Evolutionary conservation across 2,329 filamentous ascomycete genomes (phyloP).

Genomic region (Stachybotrys chartarum): DNA sequence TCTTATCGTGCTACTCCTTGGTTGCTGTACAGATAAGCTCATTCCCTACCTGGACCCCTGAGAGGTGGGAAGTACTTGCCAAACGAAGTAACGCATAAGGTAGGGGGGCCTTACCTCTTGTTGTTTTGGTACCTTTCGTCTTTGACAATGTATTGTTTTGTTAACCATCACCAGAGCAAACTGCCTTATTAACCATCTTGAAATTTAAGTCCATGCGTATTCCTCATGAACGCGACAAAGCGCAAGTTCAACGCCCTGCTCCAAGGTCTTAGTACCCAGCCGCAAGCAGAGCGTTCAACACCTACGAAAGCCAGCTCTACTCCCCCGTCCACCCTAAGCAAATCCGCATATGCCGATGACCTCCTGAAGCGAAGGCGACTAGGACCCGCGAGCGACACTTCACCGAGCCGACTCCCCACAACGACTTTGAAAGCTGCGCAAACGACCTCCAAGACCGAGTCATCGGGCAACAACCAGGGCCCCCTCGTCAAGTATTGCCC

Average conservation of each 20-base stretch:
- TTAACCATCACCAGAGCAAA: background rate
- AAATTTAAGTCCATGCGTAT: background rate
- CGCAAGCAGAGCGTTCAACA: conserved; percentile 2
- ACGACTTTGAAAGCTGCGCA: conserved; percentile 8
- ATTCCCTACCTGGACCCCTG: no score
- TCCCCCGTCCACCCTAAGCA: conserved; percentile 4
- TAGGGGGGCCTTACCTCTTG: no score
- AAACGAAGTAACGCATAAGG: no score
- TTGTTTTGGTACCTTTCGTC: no score
- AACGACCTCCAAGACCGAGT: conserved; percentile 14
- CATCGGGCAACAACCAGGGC: conserved; percentile 1
- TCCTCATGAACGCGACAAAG: conserved; percentile 66
- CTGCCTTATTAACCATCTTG: background rate
- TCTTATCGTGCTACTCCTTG: background rate
- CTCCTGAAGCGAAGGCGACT: conserved; percentile 48
- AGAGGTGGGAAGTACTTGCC: no score
- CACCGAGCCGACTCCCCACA: conserved; percentile 10
- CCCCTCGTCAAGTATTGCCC: conserved; percentile 68
- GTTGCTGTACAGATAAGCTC: no score
- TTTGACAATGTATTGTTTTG: background rate
- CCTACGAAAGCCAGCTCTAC: conserved; percentile 7
- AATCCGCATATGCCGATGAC: conserved; percentile 21
- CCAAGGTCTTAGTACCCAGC: conserved; percentile 50
- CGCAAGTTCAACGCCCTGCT: conserved; percentile 74
- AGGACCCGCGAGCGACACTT: conserved; percentile 31